Conservation (phyloP, 2,329 filamentous ascomycete species). For the Talaromyces verruculosus region DNA sequence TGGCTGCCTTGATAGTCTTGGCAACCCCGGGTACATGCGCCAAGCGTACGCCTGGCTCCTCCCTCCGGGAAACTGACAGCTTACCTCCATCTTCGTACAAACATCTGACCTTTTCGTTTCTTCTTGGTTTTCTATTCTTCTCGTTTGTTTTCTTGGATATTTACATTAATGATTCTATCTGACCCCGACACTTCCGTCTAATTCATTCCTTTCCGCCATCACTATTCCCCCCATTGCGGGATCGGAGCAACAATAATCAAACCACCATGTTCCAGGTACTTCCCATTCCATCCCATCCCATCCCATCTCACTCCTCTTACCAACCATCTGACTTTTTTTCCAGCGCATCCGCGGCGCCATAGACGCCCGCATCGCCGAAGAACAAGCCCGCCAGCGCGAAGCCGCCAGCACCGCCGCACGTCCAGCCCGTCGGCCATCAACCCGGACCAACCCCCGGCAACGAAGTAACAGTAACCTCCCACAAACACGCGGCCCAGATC, state of each 20-base stretch:
- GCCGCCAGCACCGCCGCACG: constrained; percentile 37
- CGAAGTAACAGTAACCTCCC: constrained; percentile 40
- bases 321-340: neutral
- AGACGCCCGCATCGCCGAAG: constrained; percentile 84
- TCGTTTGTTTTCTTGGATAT: neutral
- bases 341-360: constrained; percentile 82
- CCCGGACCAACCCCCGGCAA: constrained; percentile 30
- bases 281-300: neutral
- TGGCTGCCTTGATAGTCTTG: constrained; percentile 1
- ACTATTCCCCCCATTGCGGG: constrained; percentile 23
- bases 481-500: constrained; percentile 66
- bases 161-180: constrained; percentile 7
- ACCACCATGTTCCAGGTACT: constrained; percentile 35
- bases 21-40: neutral
- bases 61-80: neutral
- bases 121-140: neutral
- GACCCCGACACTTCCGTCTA: neutral
- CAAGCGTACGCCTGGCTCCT: neutral
- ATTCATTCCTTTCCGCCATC: neutral
- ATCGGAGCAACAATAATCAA: constrained; percentile 23
- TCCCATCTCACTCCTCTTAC: neutral
- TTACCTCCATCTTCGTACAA: constrained; percentile 4
- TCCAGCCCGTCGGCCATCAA: constrained; percentile 40
- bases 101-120: neutral
- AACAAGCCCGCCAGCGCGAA: constrained; percentile 74